Evolutionary conservation across 2,329 filamentous ascomycete genomes (phyloP), one percentile per base, ranked within the genome.

Genomic region (Penicillium glabrum): DNA sequence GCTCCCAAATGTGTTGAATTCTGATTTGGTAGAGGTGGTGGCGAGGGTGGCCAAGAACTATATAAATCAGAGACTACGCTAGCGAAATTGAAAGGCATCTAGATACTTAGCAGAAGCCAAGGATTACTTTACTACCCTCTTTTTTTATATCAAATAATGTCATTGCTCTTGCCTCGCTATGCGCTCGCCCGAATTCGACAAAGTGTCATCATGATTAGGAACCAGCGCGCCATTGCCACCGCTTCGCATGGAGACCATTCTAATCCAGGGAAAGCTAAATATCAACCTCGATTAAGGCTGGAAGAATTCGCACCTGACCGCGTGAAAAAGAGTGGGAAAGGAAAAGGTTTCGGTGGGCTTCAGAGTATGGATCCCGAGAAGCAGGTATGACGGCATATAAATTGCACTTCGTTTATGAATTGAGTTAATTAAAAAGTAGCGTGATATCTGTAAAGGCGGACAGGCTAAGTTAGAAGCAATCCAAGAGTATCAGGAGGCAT

Each of bases 211-310:
- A 33, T 13, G 6, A 14, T 33, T 33, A 26, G 24, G 26, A 46
- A n/a, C 4, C 43, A 27, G 10, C 43, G 43, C 24, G 16, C 43
- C 14, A 29, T 46, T 29, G 43, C 43, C 43, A 46, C 24, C 14
- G 24, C 26, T 13, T 21, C 23, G 19, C 41, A 44, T 24, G 3
- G 21, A 29, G 16, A 69, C 3, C 62, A 69, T 33, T 65, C 68
- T 1, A 69, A 73, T 51, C 68, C 71, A 24, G 69, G 70, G n/a
- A 75, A 75, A 59, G 72, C 74, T 60, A 63, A 65, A 51, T 73
- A 74, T 54, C 67, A 71, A 9, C 58, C 71, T 16, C 66, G 51
- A 37, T 60, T 66, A 3, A 62, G 68, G 39, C 41, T 71, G 13
- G 61, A 61, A 21, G 60, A 63, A 33, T 69, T 69, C 13, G 66